These are phyloP conservation scores for Phytophthora capsici DNA, from an alignment of 352 stramenopile genomes.

Conservation along the genomic window DNA sequence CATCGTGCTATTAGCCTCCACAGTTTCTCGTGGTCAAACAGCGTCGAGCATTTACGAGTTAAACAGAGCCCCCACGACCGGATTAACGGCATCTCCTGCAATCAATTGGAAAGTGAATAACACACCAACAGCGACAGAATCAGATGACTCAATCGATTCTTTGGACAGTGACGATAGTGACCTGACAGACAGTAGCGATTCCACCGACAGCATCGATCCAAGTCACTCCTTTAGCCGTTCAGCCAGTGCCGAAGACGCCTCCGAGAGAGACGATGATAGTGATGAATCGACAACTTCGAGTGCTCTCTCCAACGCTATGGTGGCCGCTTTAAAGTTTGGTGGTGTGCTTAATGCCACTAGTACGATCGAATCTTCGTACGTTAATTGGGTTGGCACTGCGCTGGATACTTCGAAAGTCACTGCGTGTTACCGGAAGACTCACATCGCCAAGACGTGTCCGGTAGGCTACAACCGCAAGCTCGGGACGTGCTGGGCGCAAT, in stretches of 20 bases:
- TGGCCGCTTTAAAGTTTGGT: conserved; percentile 25
- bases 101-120: not conserved
- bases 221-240: not conserved
- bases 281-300: not conserved
- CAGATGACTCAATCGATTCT: conserved; percentile 19
- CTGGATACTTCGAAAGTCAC: conserved; percentile 12
- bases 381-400: conserved; percentile 40
- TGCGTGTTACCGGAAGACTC: conserved; percentile 45
- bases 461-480: conserved; percentile 33
- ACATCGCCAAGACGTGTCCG: conserved; percentile 43
- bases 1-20: not conserved
- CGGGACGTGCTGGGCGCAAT: conserved; percentile 47
- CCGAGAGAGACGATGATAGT: not conserved
- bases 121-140: conserved; percentile 1
- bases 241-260: not conserved
- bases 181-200: conserved; percentile 11
- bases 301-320: conserved; percentile 2
- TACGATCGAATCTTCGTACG: conserved; percentile 33
- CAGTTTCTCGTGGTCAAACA: not conserved
- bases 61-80: not conserved
- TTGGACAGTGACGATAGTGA: conserved; percentile 21
- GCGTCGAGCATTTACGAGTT: conserved; percentile 7
- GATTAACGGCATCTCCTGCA: not conserved
- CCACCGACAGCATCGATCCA: not conserved
- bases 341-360: conserved; percentile 36